Evolutionary conservation across 495 filamentous ascomycete species (phyloP), one percentile per base, ranked within the genome.

Genomic region (Pyronema domesticum): DNA sequence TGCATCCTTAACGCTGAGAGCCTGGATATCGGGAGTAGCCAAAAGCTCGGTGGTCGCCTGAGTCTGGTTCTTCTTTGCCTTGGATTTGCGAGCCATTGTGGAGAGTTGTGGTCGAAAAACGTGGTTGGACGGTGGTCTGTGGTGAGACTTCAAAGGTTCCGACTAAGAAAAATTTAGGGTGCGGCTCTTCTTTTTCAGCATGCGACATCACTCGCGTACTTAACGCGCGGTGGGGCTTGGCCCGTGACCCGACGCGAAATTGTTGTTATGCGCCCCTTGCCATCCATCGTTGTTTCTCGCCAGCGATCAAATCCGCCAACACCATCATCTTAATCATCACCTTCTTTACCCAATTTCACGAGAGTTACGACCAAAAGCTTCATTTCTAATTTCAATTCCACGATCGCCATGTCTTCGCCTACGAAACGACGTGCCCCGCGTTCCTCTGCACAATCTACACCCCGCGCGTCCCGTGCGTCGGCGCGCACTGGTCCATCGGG

Each of bases 351-450:
- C 11, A 42, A 42, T 42, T 13, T 13, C 11, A 13, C 11, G 39
- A 42, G 11, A 42, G 39, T 13, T 42, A 13, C 39, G 39, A 42
- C 11, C 39, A 13, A 13, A 42, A 42, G 11, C 6, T 17, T 42
- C 39, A 17, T 13, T 13, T 17, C 39, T 17, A 42, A 42, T 42
- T 42, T 17, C 23, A 30, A 13, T 42, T 42, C 48, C 36, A 37
- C 15, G 13, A 13, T 5, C 11, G 36, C 52, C 19, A 64, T 64
- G 62, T 64, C 61, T 39, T 63, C 62, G 7, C 60, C 61, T 6
- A 50, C 57, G 2, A 64, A 59, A 52, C 57, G 60, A 30, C 62
- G 60, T 51, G 18, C 60, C 17, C 37, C 49, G 45, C 61, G 55
- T 13, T 48, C 58, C 13, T 52, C 49, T n/a, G 55, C 52, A 14